These are phyloP conservation scores for Rostrohypoxylon terebratum DNA, from an alignment of 495 filamentous ascomycete species.

Conservation along the genomic window DNA sequence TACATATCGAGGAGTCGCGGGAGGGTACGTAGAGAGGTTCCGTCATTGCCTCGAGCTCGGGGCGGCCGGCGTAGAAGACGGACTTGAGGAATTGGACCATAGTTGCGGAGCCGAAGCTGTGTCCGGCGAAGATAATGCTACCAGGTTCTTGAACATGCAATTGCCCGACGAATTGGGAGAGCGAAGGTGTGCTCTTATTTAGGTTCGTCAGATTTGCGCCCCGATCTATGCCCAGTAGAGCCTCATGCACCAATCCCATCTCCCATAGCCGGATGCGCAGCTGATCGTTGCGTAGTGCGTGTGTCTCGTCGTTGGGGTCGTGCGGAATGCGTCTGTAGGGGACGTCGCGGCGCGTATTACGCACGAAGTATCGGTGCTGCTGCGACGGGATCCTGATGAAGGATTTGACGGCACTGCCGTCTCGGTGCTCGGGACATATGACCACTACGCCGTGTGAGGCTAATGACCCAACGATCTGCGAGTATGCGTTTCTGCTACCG, in stretches of 20 bases:
- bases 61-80: conserved; percentile 67
- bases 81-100: conserved; percentile 79
- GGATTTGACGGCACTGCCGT: conserved; percentile 75
- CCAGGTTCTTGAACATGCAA: conserved; percentile 77
- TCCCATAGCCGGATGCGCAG: conserved; percentile 80
- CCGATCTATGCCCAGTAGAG: conserved; percentile 69
- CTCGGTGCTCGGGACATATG: conserved; percentile 79
- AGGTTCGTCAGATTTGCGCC: conserved; percentile 59
- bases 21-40: conserved; percentile 63
- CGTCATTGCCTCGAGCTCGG: conserved; percentile 45
- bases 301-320: conserved; percentile 65
- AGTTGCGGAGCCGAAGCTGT: conserved; percentile 80
- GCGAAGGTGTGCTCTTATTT: conserved; percentile 59
- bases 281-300: conserved; percentile 70
- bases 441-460: conserved; percentile 82
- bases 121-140: conserved; percentile 75
- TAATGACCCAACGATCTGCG: conserved; percentile 74
- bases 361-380: conserved; percentile 49
- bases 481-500: conserved; percentile 79
- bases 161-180: conserved; percentile 63
- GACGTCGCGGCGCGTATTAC: conserved; percentile 50
- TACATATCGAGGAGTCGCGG: conserved; percentile 58
- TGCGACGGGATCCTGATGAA: conserved; percentile 65
- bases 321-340: conserved; percentile 66
- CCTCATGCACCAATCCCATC: conserved; percentile 70